Base-by-base conservation (phyloP, 2,329 filamentous ascomycete genomes). In the Metarhizium humberi region DNA sequence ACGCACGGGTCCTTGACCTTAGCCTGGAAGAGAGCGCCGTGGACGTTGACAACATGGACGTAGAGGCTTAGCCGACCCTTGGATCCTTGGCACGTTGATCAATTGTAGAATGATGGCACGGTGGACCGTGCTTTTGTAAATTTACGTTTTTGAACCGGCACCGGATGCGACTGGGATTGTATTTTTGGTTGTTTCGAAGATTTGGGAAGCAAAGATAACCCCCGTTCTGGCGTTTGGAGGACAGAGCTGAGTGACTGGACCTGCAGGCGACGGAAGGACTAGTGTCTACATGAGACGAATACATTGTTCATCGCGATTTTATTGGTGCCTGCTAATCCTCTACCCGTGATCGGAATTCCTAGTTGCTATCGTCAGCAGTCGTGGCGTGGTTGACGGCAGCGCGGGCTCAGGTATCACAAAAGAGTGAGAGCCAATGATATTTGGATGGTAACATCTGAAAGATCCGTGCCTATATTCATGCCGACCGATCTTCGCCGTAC, bases 1-100 rank as follows among this genome's bases (percentile, higher is more conserved):
- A 97, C 69, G 92, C 92, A 13, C 84, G 89, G 59, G 75, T 91
- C n/a, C 75, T 95, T 25, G 88, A 87, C 55, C 75, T 89, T 42
- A 78, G 76, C 6, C 61, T 75, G 6, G 75, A 77, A 49, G 74
- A 75, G 20, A 73, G 75, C 16, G 69, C 72, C 11, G 64, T 68
- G 13, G 74, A 75, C 16, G 73, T 71, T 18, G 74, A 73, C 54
- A 67, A 70, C 7, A 76, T 75, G 73, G 73, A 75, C 30, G 65
- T 73, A 40, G 72, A 74, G 58, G 52, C 66, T 29, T 71, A 60
- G 62, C 34, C 14, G 45, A 30, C n/a, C 25, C 25, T 3, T 16
- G 36, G 6, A 18, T 16, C 4, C n/a, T 38, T 48, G 42, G 11
- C 16, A 16, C 32, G 46, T 48, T 48, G 45, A 48, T 8, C 11